Conservation (phyloP, 2,329 filamentous ascomycete genomes). For the Colletotrichum liriopes region DNA sequence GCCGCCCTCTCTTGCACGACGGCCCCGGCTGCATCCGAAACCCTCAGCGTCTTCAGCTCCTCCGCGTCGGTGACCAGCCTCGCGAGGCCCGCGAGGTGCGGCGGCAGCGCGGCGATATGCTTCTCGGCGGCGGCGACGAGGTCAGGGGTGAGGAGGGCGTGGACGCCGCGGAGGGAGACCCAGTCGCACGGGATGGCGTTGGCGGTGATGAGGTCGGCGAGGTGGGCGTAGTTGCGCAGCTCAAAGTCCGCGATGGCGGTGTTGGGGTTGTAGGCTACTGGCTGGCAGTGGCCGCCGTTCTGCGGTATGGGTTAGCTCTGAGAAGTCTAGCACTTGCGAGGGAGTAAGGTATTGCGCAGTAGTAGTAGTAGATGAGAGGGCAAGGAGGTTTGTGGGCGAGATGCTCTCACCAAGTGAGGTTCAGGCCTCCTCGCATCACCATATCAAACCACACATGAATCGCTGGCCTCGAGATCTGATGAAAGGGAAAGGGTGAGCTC, state of each 20-base stretch:
- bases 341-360: no score
- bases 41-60: conserved; percentile 66
- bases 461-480: neutral
- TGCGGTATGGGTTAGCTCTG: conserved; percentile 48
- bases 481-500: conserved; percentile 52
- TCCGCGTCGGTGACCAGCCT: conserved; percentile 56
- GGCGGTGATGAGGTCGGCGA: conserved; percentile 70
- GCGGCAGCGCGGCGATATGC: conserved; percentile 70
- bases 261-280: conserved; percentile 74
- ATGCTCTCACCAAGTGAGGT: neutral
- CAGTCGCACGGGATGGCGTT: conserved; percentile 80
- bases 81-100: conserved; percentile 69
- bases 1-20: conserved; percentile 77
- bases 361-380: neutral
- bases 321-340: neutral
- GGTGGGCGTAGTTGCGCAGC: conserved; percentile 75
- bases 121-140: conserved; percentile 68
- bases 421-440: conserved; percentile 22
- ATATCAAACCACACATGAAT: conserved; percentile 15
- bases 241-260: conserved; percentile 80
- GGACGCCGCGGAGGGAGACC: conserved; percentile 73
- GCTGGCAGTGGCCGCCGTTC: conserved; percentile 84
- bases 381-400: no score
- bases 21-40: conserved; percentile 73
- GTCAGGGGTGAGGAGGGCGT: conserved; percentile 71